Evolutionary conservation across 768 basidiomycete species (phyloP), one percentile per base, ranked within the genome.

Genomic region (Boletellus ananas): DNA sequence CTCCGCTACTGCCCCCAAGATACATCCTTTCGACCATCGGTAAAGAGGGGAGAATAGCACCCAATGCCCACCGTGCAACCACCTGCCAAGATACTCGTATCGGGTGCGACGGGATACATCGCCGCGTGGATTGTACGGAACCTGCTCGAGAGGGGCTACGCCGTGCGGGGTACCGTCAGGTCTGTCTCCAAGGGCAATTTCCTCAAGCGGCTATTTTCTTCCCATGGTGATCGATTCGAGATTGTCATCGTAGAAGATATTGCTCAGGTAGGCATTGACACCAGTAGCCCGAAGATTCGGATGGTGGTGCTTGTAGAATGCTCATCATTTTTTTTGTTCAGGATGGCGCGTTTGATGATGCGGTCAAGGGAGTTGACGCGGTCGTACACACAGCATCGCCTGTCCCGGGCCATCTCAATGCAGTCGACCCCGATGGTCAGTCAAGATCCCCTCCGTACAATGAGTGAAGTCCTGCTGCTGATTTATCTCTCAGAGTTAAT

Each of bases 311-410:
- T 6, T 13, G 14, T 16, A 12, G 34, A 1, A 7, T 47, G 9
- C 33, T 50, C 2, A 45, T 42, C 31, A 6, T 13, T 16, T 40
- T 38, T 23, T 23, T 3, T 23, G 16, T 23, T 17, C 31, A 83
- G 81, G 76, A 76, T 3, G 80, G 79, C 7, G 86, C 84, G 1
- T 94, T 90, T 54, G 87, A 92, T 62, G 81, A 88, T 44, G 88
- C 83, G 0, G 85, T 91, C 51, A 79, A 83, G 63, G 87, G 77
- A 1, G 81, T 91, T 8, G 83, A 88, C 51, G 90, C 77, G 0
- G 79, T 93, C 44, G 75, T 72, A 34, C 88, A 89, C 58, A 80
- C 75, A 4, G 85, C 85, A 0, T 87, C 85, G 1, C 86, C 87
- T 1, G 75, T 82, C 58, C 69, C n/a, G n/a, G n/a, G n/a, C n/a